These are phyloP conservation scores for Neurospora africana DNA, from an alignment of 495 filamentous ascomycete genomes.

Conservation along the genomic window DNA sequence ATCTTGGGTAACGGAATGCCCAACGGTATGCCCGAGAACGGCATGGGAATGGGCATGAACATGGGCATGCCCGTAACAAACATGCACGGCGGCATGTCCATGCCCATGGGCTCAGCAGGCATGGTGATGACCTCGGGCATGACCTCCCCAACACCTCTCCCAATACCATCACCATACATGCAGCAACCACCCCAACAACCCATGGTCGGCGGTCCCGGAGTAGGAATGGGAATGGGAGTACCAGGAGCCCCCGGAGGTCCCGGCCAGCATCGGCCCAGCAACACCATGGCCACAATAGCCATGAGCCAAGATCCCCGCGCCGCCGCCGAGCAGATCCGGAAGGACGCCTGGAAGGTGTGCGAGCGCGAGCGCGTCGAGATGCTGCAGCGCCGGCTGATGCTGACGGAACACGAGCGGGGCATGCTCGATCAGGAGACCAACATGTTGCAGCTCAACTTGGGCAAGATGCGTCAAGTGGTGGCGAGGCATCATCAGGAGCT, in stretches of 20 bases:
- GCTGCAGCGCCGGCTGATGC: conserved; percentile 14
- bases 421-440: conserved; percentile 14
- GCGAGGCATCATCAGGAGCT: background rate
- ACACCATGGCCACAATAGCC: background rate
- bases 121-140: background rate
- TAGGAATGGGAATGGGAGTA: background rate
- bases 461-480: conserved; percentile 8
- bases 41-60: background rate
- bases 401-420: conserved; percentile 16
- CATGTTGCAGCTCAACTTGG: conserved; percentile 15
- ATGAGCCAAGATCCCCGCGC: conserved; percentile 10
- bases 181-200: background rate
- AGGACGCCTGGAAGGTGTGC: conserved; percentile 20
- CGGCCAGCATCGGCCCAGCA: background rate
- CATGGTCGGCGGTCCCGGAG: background rate
- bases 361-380: conserved; percentile 15
- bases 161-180: background rate
- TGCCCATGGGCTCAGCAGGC: background rate
- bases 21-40: background rate
- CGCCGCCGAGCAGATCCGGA: conserved; percentile 14
- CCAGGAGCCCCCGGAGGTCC: background rate
- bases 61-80: background rate
- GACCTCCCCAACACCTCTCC: background rate
- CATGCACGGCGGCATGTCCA: background rate
- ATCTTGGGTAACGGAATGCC: background rate